Base-by-base conservation (phyloP, 257 asterid species). In the Misopates orontium region DNA sequence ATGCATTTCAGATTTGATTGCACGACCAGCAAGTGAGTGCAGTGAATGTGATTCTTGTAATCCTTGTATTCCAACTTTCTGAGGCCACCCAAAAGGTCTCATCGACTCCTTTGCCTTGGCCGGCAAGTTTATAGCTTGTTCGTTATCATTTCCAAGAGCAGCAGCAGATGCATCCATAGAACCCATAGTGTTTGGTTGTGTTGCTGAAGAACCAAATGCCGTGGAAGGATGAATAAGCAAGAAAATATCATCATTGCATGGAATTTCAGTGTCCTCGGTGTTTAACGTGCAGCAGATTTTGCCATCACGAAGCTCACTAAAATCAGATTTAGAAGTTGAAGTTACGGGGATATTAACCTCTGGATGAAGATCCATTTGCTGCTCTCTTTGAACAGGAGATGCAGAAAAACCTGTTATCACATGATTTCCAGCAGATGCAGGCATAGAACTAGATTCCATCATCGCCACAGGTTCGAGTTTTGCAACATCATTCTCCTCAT, bases 241-340 rank as follows among this genome's bases (percentile, higher is more conserved):
- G 88, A 94, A 94, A 76, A 94, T 90, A 73, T 94, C 99, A 77
- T 94, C 99, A 59, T 94, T 94, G 82, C 99, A 88, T 64, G 99
- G 99, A 84, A 90, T 85, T 68, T 94, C 97, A 25, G 96, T 69
- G 80, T 88, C 97, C 80, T 88, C 96, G 0, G 95, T 79, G 85
- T 94, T 94, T 74, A 94, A 64, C 1, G 78, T 78, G 74, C 99
- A 90, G 67, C 58, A 50, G 60, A 82, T 78, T 60, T 50, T 78
- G 42, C 86, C 89, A 58, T 72, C 84, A 75, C 60, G 56, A 68
- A 66, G 82, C 65, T 77, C 87, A 70, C 62, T 74, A 59, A 70
- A 49, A 51, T 82, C 89, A 67, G 80, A 45, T 62, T 48, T 73
- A 66, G 67, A 64, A 69, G 77, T 68, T 56, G 84, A 64, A 65